Evolutionary conservation across 768 basidiomycete species (phyloP).

Genomic region (Exidia glandulosa): DNA sequence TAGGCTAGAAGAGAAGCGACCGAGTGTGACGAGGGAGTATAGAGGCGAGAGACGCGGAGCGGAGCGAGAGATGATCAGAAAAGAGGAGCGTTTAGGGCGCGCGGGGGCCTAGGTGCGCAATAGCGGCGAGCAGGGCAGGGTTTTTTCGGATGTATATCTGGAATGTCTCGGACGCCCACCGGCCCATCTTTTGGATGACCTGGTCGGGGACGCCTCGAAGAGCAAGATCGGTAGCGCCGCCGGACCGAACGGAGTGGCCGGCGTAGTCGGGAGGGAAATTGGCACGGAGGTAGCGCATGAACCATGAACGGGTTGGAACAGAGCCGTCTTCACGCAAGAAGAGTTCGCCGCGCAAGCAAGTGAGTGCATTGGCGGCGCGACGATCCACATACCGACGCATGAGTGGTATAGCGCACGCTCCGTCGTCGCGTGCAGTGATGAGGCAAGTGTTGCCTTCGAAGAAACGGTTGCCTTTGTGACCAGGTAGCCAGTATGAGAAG

Average conservation of each 20-base stretch:
- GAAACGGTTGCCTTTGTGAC: conserved; percentile 12
- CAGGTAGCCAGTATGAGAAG: conserved; percentile 7
- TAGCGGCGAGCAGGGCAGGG: too few relatives aligned
- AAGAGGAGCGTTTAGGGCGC: too few relatives aligned
- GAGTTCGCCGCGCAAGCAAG: not conserved
- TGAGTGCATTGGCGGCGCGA: not conserved
- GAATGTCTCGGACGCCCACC: conserved; percentile 12
- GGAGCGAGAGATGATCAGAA: too few relatives aligned
- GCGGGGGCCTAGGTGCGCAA: too few relatives aligned
- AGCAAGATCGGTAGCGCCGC: conserved; percentile 12
- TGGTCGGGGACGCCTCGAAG: conserved; percentile 5
- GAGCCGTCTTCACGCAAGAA: conserved; percentile 4
- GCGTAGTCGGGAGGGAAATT: conserved; percentile 29
- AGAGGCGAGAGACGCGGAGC: too few relatives aligned
- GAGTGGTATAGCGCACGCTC: not conserved
- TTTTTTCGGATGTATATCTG: conserved; percentile 10
- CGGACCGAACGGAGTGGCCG: conserved; percentile 12
- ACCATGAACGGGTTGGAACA: conserved; percentile 5
- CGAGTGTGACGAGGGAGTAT: too few relatives aligned
- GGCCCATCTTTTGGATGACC: conserved; percentile 9
- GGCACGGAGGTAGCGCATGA: not conserved
- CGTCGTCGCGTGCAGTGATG: conserved; percentile 1
- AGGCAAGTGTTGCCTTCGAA: conserved; percentile 12
- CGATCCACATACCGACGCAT: not conserved
- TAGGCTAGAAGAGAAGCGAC: too few relatives aligned